Evolutionary conservation across 768 basidiomycete species (phyloP), one percentile per base, ranked within the genome.

Genomic region (Podaxis sp.): DNA sequence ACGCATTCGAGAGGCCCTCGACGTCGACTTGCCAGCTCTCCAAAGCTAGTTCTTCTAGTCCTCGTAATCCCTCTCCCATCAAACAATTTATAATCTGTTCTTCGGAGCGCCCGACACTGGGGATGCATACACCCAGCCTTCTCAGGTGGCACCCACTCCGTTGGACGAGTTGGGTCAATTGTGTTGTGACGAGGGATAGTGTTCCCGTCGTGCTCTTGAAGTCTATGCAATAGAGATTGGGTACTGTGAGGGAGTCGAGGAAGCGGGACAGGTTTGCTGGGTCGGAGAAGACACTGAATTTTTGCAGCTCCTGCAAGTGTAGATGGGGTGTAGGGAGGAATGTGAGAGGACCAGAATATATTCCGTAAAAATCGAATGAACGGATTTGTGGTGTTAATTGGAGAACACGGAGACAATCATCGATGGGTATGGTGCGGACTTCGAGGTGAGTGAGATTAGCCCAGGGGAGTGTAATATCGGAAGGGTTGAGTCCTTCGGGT

Each of bases 1-100:
- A 62, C 54, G 7, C 13, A 51, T 62, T 48, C 54, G 61, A 62
- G 26, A 62, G 24, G 15, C 61, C 61, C 40, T 56, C 61, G 4
- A 62, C 61, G 33, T 62, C 46, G 20, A 24, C 55, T 24, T 62
- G 61, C 61, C 61, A 62, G 40, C 61, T 62, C 55, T 62, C 61
- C 54, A 62, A 62, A 20, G 44, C 33, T 6, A 62, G 3, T 20
- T 62, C 61, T 30, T 62, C 54, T 4, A 62, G n/a, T 33, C 36
- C 30, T 3, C 48, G 15, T 28, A 50, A 22, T 44, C 51, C 49
- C 12, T 56, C 46, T 4, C 53, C 36, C 54, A 48, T 50, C 7
- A 62, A 30, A 48, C 44, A 62, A 2, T 12, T 20, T 4, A 62
- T 37, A 33, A 62, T 62, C 48, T 33, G 26, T 38, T 62, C 61